Conservation (phyloP, 2,329 filamentous ascomycete species). For the Juglanconis oblonga region DNA sequence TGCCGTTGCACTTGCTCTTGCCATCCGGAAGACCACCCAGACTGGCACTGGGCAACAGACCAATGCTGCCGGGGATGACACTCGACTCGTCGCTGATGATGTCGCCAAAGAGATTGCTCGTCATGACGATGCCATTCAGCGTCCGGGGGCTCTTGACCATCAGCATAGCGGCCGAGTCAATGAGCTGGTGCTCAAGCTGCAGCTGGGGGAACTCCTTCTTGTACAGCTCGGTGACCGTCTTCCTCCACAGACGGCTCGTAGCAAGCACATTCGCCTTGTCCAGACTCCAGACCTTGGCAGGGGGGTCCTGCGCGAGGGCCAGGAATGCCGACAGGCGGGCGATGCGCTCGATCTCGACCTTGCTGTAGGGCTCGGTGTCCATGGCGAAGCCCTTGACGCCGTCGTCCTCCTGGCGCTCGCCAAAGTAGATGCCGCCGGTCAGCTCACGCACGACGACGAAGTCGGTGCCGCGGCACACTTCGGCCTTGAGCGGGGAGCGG, state of each 20-base stretch:
- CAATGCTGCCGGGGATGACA: slow-evolving; percentile 88
- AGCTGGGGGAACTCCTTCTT: slow-evolving; percentile 84
- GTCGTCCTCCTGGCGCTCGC: slow-evolving; percentile 77
- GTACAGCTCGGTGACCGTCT: slow-evolving; percentile 81
- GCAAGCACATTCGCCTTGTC: slow-evolving; percentile 98
- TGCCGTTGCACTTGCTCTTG: slow-evolving; percentile 81
- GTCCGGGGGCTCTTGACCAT: slow-evolving; percentile 91
- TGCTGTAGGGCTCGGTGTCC: slow-evolving; percentile 85
- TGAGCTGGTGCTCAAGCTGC: slow-evolving; percentile 82
- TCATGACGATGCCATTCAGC: slow-evolving; percentile 88
- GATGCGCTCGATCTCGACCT: slow-evolving; percentile 83
- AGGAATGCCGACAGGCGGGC: slow-evolving; percentile 78
- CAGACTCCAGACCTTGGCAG: slow-evolving; percentile 76
- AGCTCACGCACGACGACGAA: slow-evolving; percentile 91
- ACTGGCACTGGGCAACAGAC: slow-evolving; percentile 83
- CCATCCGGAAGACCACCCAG: slow-evolving; percentile 84
- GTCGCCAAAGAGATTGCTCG: slow-evolving; percentile 92
- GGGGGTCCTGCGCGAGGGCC: slow-evolving; percentile 72
- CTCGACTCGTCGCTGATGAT: slow-evolving; percentile 95
- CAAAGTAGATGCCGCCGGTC: slow-evolving; percentile 94
- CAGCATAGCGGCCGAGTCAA: slow-evolving; percentile 95
- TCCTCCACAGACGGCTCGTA: slow-evolving; percentile 85
- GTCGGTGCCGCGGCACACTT: slow-evolving; percentile 82
- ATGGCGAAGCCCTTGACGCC: slow-evolving; percentile 66
- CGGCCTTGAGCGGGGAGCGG: slow-evolving; percentile 80